Evolutionary conservation across 331 rosid species (phyloP).

Genomic region (Arachis monticola): DNA sequence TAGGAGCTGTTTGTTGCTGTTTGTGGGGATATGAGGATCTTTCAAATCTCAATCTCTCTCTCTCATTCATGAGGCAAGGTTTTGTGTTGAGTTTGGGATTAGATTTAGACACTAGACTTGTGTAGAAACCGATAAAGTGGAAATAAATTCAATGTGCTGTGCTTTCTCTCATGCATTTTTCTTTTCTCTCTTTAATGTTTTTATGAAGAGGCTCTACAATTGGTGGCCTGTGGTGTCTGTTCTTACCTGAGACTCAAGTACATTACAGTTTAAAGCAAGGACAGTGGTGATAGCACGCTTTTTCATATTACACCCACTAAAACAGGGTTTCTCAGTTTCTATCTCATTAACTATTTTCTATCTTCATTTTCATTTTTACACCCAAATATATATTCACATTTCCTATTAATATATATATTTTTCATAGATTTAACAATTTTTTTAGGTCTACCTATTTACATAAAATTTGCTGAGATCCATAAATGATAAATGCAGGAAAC

Average conservation of each 20-base stretch:
- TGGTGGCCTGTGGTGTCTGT: slow-evolving; percentile 24
- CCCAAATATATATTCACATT: too few relatives aligned
- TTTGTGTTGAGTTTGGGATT: neutral
- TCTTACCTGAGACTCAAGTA: slow-evolving; percentile 32
- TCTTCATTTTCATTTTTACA: too few relatives aligned
- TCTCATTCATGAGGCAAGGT: slow-evolving; percentile 32
- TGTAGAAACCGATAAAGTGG: slow-evolving; percentile 67
- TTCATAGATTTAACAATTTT: too few relatives aligned
- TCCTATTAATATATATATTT: too few relatives aligned
- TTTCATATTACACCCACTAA: neutral
- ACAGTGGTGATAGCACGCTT: slow-evolving; percentile 12
- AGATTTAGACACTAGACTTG: slow-evolving; percentile 24
- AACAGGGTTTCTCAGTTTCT: too few relatives aligned
- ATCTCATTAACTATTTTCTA: too few relatives aligned
- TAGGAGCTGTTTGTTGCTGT: slow-evolving; percentile 70
- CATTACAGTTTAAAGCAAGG: slow-evolving; percentile 20
- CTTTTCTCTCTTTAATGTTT: neutral
- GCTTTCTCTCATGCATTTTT: slow-evolving; percentile 13
- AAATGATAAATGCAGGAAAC: too few relatives aligned
- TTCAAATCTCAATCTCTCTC: slow-evolving; percentile 30
- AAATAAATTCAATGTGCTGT: slow-evolving; percentile 42
- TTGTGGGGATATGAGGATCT: slow-evolving; percentile 68
- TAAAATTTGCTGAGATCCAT: too few relatives aligned
- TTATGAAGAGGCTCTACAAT: neutral
- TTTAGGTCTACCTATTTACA: too few relatives aligned